Evolutionary conservation across 2,329 filamentous ascomycete genomes (phyloP).

Genomic region (Nigrospora sphaerica): DNA sequence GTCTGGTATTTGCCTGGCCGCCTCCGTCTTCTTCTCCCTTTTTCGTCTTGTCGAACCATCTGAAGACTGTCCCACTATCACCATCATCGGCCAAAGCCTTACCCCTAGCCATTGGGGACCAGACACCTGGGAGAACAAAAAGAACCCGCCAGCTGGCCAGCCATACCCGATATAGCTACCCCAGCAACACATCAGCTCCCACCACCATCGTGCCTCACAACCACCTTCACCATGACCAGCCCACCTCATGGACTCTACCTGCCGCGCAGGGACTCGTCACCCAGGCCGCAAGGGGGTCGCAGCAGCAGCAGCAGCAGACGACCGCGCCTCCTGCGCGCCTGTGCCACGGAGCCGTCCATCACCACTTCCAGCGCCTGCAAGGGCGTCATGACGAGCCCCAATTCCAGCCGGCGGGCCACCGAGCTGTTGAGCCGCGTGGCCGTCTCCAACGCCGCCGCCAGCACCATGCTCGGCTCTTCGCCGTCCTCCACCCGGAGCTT

Average conservation of each 20-base stretch:
- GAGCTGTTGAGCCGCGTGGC: conserved; percentile 49
- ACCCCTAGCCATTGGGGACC: no score
- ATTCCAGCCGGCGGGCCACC: conserved; percentile 42
- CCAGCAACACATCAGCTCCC: no score
- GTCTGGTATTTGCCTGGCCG: no score
- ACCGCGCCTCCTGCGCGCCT: conserved; percentile 47
- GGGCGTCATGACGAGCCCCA: conserved; percentile 41
- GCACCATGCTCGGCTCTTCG: conserved; percentile 20
- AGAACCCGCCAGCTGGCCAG: no score
- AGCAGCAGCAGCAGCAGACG: conserved; percentile 29
- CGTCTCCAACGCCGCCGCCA: conserved; percentile 35
- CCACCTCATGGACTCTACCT: conserved; percentile 24
- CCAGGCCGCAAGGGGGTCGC: conserved; percentile 20
- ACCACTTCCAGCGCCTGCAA: conserved; percentile 47
- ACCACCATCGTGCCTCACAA: no score
- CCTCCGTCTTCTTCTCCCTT: no score
- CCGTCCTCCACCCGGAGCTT: conserved; percentile 28
- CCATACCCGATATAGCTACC: no score
- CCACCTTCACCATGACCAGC: conserved; percentile 24
- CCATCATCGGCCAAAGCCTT: no score
- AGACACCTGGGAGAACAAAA: no score
- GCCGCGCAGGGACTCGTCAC: conserved; percentile 31
- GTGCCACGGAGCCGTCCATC: conserved; percentile 50
- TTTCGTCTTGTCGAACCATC: no score
- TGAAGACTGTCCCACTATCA: no score